phyloP scores from a whole-genome alignment of 352 stramenopile genomes.

The Elongisporangium senticosum region DNA sequence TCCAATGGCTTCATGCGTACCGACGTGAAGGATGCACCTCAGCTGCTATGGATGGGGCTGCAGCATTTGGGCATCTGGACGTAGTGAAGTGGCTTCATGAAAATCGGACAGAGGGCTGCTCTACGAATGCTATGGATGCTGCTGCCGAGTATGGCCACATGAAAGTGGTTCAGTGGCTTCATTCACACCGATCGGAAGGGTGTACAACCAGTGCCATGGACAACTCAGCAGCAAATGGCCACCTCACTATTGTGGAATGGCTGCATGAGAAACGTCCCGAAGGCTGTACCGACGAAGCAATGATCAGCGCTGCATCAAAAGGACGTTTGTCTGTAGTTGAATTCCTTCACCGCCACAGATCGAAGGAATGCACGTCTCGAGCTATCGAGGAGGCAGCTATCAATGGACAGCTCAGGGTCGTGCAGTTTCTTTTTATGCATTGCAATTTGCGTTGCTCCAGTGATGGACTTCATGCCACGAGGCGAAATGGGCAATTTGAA shows the following conservation, averaged over 20 bases:
- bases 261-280: not conserved
- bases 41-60: slow-evolving; percentile 3
- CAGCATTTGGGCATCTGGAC: not conserved
- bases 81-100: slow-evolving; percentile 6
- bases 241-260: not conserved
- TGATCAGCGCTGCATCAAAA: not conserved
- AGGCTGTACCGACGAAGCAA: not conserved
- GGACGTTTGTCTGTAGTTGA: not conserved
- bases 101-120: not conserved
- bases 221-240: slow-evolving; percentile 3
- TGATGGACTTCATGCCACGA: not conserved
- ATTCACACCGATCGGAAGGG: not conserved
- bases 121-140: not conserved
- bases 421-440: slow-evolving; percentile 2
- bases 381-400: slow-evolving; percentile 1
- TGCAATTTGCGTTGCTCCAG: not conserved
- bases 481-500: not conserved
- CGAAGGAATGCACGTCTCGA: not conserved
- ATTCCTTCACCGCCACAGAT: not conserved
- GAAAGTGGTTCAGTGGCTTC: slow-evolving; percentile 1
- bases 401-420: not conserved
- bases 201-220: slow-evolving; percentile 4
- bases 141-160: slow-evolving; percentile 1
- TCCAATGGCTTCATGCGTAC: slow-evolving; percentile 5
- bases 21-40: slow-evolving; percentile 4